These are phyloP conservation scores for Hypoxylon fragiforme DNA, from an alignment of 495 filamentous ascomycete genomes.

Conservation along the genomic window DNA sequence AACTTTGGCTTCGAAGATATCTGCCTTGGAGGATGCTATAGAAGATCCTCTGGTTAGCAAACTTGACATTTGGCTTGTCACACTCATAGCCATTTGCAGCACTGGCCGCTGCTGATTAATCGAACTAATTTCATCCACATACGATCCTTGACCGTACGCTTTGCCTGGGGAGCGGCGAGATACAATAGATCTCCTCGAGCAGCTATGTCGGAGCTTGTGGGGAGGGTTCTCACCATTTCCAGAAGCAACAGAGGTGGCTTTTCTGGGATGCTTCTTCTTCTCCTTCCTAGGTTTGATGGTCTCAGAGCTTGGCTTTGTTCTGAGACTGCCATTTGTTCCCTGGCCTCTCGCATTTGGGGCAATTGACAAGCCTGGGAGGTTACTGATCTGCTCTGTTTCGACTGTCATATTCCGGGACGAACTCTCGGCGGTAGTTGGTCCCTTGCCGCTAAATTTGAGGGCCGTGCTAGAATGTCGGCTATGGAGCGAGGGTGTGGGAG, in stretches of 20 bases:
- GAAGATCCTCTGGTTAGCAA: slow-evolving; percentile 55
- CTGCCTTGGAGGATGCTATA: slow-evolving; percentile 89
- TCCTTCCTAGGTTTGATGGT: slow-evolving; percentile 93
- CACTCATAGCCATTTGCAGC: slow-evolving; percentile 33
- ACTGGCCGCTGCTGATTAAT: slow-evolving; percentile 19
- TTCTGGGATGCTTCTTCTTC: slow-evolving; percentile 80
- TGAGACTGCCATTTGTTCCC: slow-evolving; percentile 69
- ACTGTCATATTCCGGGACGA: slow-evolving; percentile 93
- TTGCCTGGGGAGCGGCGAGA: slow-evolving; percentile 36
- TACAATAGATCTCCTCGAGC: slow-evolving; percentile 43
- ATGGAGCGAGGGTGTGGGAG: slow-evolving; percentile 45
- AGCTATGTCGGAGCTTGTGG: slow-evolving; percentile 40
- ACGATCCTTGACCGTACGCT: slow-evolving; percentile 45
- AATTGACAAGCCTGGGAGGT: slow-evolving; percentile 85
- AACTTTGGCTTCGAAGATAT: slow-evolving; percentile 96
- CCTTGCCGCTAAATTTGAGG: slow-evolving; percentile 43
- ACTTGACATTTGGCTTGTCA: slow-evolving; percentile 45
- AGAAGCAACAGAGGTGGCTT: slow-evolving; percentile 69
- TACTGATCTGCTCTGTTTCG: slow-evolving; percentile 93
- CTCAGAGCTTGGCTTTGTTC: slow-evolving; percentile 85
- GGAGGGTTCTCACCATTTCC: slow-evolving; percentile 68
- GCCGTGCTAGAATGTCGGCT: slow-evolving; percentile 49
- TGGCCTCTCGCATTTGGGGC: slow-evolving; percentile 68
- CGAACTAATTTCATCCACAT: slow-evolving; percentile 29
- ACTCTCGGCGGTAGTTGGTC: slow-evolving; percentile 67